Evolutionary conservation across 306 rosid genomes (phyloP), one percentile per base, ranked within the genome.

Genomic region (Quercus cerris): DNA sequence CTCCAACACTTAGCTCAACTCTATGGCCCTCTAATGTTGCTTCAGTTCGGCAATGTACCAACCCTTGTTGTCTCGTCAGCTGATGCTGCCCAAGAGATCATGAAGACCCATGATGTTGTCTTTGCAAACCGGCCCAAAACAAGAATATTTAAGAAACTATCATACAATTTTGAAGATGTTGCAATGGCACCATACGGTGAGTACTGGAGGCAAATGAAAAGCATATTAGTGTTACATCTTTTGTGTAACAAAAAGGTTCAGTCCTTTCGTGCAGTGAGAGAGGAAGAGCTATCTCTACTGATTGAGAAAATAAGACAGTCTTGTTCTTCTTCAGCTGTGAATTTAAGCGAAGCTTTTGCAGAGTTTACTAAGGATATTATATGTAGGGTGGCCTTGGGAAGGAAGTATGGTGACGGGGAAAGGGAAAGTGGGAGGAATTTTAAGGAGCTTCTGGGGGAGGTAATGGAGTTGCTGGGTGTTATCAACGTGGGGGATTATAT

Each of bases 301-400:
- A 38, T 77, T n/a, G 70, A 79, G 0, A 77, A 80, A 3, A 86
- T 91, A 35, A 73, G 73, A 14, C 30, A 58, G 27, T 9, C 14
- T 14, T 64, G 6, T 22, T 59, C 71, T 15, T 10, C 70, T 35
- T 35, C 41, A 6, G 41, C 41, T 0, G 81, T 88, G 67, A 84
- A 91, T 49, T 27, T 89, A 14, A 86, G 89, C 9, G 86, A 90
- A 7, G 0, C 68, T 1, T 49, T 89, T 15, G 23, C 75, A 1
- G 22, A 49, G 0, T 1, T 84, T 38, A 66, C 88, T 0, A 87
- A 82, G 22, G 70, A 88, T 44, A 58, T 91, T 2, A 17, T 92
- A 28, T 86, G 94, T 64, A 71, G 90, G 74, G 92, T 67, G 25
- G 78, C 83, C 25, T 84, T 90, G 15, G 94, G 97, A 56, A 87